phyloP scores from a whole-genome alignment of 164 flowering plant species.

The Platanus orientalis region DNA sequence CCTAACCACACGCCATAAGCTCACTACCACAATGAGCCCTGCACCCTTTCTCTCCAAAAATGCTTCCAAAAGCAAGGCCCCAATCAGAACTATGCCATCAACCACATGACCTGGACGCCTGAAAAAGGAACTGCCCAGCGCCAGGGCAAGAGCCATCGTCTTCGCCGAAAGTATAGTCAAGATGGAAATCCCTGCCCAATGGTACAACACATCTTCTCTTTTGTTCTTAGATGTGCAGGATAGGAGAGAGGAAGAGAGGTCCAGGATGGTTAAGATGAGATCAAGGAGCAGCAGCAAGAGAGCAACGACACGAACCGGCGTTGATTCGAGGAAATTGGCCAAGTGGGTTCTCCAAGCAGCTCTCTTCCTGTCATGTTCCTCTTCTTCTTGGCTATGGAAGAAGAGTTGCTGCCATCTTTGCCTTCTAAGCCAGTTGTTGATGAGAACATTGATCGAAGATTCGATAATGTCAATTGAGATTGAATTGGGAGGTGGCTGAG shows the following conservation, averaged over 20 bases:
- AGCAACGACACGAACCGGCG: conserved; percentile 20
- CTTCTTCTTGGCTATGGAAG: not conserved
- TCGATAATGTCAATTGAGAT: conserved; percentile 24
- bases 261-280: conserved; percentile 40
- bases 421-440: conserved; percentile 33
- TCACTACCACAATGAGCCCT: conserved; percentile 53
- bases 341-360: conserved; percentile 46
- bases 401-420: conserved; percentile 25
- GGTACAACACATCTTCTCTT: conserved; percentile 23
- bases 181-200: conserved; percentile 47
- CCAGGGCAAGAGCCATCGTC: conserved; percentile 29
- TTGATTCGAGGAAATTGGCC: conserved; percentile 48
- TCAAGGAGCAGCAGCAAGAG: conserved; percentile 42
- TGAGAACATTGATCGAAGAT: conserved; percentile 32
- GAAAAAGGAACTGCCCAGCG: conserved; percentile 37
- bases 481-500: conserved; percentile 6
- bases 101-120: conserved; percentile 42
- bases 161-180: conserved; percentile 5
- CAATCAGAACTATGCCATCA: conserved; percentile 43
- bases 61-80: conserved; percentile 46
- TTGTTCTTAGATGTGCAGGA: conserved; percentile 18
- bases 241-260: conserved; percentile 47
- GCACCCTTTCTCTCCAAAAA: conserved; percentile 36
- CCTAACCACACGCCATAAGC: conserved; percentile 60
- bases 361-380: conserved; percentile 4